Conservation (phyloP, 108 stramenopile genomes). For the Nitzschia inconspicua region DNA sequence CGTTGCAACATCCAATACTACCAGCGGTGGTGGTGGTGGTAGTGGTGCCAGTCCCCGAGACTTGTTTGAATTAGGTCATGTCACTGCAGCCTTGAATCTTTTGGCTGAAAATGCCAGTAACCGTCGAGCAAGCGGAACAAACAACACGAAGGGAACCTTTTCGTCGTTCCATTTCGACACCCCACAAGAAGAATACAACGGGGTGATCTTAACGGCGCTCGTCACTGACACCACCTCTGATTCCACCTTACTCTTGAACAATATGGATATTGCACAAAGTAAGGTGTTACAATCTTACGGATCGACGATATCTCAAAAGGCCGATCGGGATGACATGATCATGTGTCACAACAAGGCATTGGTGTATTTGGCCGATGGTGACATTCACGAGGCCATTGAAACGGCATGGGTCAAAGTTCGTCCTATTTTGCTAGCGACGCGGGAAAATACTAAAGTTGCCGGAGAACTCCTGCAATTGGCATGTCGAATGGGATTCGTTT, state of each 20-base stretch:
- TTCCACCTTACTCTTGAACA: not conserved
- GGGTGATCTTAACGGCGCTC: constrained; percentile 8
- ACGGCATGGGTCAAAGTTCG: constrained; percentile 8
- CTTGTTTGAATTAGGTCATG: constrained; percentile 41
- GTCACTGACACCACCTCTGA: constrained; percentile 1
- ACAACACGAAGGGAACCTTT: not conserved
- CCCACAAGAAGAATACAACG: constrained; percentile 29
- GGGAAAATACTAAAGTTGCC: not conserved
- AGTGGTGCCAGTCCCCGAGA: not conserved
- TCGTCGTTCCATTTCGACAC: too few relatives aligned
- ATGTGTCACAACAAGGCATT: constrained; percentile 36
- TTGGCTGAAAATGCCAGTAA: not conserved
- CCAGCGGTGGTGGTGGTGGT: not conserved
- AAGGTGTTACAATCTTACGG: not conserved
- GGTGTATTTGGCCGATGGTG: constrained; percentile 20
- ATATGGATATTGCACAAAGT: not conserved
- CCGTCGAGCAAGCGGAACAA: not conserved
- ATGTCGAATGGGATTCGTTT: constrained; percentile 34
- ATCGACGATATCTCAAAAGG: constrained; percentile 8
- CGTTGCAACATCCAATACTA: not conserved
- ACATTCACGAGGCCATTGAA: constrained; percentile 2
- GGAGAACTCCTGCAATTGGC: constrained; percentile 22
- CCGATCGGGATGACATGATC: constrained; percentile 16
- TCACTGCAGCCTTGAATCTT: constrained; percentile 31
- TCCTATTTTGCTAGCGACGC: constrained; percentile 4